Conservation (phyloP, 2,329 filamentous ascomycete species). For the Sclerotinia borealis region DNA sequence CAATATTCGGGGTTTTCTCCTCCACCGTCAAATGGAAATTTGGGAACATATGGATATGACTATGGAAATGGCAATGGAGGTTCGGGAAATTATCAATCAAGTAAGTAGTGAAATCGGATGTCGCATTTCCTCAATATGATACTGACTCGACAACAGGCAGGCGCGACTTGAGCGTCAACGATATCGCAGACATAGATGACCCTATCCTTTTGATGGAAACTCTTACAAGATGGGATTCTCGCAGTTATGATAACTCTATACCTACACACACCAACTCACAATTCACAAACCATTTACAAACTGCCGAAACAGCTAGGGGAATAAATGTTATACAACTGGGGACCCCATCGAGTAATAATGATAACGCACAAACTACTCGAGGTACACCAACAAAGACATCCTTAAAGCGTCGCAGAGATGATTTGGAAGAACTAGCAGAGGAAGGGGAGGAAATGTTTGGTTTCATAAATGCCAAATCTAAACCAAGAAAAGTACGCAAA, state of each 20-base stretch:
- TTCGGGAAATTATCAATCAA: background rate
- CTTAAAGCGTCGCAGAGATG: conserved; percentile 4
- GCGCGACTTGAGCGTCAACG: conserved; percentile 10
- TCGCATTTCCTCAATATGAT: conserved; percentile 12
- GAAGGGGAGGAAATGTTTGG: conserved; percentile 8
- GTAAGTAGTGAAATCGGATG: conserved; percentile 2
- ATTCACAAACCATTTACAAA: conserved; percentile 27
- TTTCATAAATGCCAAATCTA: conserved; percentile 6
- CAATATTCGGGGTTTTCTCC: too few relatives aligned
- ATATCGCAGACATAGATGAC: conserved; percentile 22
- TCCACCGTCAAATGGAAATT: background rate
- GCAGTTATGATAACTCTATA: background rate
- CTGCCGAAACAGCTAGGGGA: conserved; percentile 25
- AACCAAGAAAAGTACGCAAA: conserved; percentile 14
- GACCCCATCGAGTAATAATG: conserved; percentile 4
- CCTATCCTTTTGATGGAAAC: conserved; percentile 25
- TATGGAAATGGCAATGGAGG: conserved; percentile 15
- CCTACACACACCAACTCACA: conserved; percentile 19
- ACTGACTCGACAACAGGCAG: conserved; percentile 21
- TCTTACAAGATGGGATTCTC: conserved; percentile 23
- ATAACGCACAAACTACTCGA: background rate
- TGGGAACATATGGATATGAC: conserved; percentile 6
- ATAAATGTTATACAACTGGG: conserved; percentile 7
- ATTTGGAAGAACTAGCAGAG: conserved; percentile 7
- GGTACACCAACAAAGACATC: background rate